These are phyloP conservation scores for Cutaneotrichosporon curvatum DNA, from an alignment of 1,284 basidiomycete genomes.

Conservation along the genomic window DNA sequence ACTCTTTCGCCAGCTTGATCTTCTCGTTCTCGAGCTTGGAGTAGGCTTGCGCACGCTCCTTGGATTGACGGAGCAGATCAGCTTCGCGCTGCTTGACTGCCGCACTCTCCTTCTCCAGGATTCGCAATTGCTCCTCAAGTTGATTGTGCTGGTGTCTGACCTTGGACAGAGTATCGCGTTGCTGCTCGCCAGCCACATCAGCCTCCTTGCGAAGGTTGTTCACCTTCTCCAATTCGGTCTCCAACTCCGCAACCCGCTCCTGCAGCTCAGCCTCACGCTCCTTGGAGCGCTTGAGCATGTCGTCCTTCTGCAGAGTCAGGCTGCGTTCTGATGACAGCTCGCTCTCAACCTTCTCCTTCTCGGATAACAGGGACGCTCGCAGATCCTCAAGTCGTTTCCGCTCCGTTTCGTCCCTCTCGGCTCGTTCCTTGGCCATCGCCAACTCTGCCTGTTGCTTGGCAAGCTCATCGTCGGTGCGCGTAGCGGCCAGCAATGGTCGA, in stretches of 20 bases:
- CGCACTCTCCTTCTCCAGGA: constrained; percentile 68
- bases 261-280: constrained; percentile 74
- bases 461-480: constrained; percentile 86
- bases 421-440: constrained; percentile 69
- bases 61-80: constrained; percentile 49
- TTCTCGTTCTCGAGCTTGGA: constrained; percentile 49
- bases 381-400: constrained; percentile 68
- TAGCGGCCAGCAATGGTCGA: constrained; percentile 84
- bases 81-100: constrained; percentile 61
- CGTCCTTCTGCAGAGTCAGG: constrained; percentile 75
- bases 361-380: constrained; percentile 68
- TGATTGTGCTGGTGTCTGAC: constrained; percentile 58
- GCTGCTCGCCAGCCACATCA: constrained; percentile 21
- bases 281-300: constrained; percentile 76
- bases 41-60: constrained; percentile 26
- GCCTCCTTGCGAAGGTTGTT: constrained; percentile 81
- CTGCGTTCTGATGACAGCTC: constrained; percentile 75
- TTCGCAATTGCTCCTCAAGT: constrained; percentile 72
- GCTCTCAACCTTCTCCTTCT: constrained; percentile 73
- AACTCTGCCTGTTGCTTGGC: constrained; percentile 82
- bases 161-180: constrained; percentile 24
- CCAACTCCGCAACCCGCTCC: constrained; percentile 73
- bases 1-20: constrained; percentile 57
- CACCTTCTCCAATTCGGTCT: constrained; percentile 73
- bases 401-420: constrained; percentile 75